Evolutionary conservation across 345 rosid species (phyloP).

Genomic region (Adansonia digitata): DNA sequence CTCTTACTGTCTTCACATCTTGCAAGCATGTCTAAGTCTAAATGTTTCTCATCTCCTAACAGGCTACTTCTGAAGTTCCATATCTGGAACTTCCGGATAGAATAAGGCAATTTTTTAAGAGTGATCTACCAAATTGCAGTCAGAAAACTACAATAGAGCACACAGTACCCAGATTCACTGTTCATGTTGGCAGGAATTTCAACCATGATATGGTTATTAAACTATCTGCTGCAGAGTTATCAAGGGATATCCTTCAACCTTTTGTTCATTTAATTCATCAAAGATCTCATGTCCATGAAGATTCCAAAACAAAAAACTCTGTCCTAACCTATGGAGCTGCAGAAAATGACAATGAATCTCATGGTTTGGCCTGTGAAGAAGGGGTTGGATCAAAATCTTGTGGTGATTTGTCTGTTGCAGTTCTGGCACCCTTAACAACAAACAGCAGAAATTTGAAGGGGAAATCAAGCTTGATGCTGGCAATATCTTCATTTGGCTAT

Average conservation of each 20-base stretch:
- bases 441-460: slow-evolving; percentile 53
- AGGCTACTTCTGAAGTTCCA: slow-evolving; percentile 91
- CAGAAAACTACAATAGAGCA: slow-evolving; percentile 39
- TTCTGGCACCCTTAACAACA: slow-evolving; percentile 32
- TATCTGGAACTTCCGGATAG: slow-evolving; percentile 46
- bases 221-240: slow-evolving; percentile 58
- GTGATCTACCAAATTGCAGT: slow-evolving; percentile 38
- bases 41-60: slow-evolving; percentile 18
- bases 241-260: slow-evolving; percentile 53
- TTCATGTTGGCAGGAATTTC: slow-evolving; percentile 46
- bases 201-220: slow-evolving; percentile 55
- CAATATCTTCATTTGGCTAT: slow-evolving; percentile 75
- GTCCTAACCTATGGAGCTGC: slow-evolving; percentile 23
- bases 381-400: slow-evolving; percentile 24
- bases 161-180: slow-evolving; percentile 54
- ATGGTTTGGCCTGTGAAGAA: slow-evolving; percentile 23
- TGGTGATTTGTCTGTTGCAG: slow-evolving; percentile 33
- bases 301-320: slow-evolving; percentile 23
- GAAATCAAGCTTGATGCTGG: slow-evolving; percentile 65
- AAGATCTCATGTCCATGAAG: slow-evolving; percentile 38
- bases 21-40: slow-evolving; percentile 1
- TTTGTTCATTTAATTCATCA: slow-evolving; percentile 69
- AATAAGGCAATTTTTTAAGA: slow-evolving; percentile 67
- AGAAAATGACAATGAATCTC: slow-evolving; percentile 16
- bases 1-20: not conserved